Evolutionary conservation across 306 rosid genomes (phyloP), one percentile per base, ranked within the genome.

Genomic region (Vachellia collinsii): DNA sequence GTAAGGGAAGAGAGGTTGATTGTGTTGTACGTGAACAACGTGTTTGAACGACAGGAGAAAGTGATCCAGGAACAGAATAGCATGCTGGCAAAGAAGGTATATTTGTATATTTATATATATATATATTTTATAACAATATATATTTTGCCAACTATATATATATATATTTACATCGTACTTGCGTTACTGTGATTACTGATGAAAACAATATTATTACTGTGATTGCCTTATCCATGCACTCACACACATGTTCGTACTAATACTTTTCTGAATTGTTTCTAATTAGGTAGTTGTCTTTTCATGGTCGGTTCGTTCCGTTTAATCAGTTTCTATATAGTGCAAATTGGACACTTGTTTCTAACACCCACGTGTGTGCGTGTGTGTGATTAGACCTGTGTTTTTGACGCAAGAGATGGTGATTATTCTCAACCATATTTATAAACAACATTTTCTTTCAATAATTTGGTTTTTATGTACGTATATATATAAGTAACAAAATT

Each of bases 31-130:
- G 59, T 17, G 19, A 70, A 20, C 13, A 12, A 6, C 3, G 13
- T 48, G 54, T 48, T 70, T 46, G 69, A 42, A 16, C 66, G 37
- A 59, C 87, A 94, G 97, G 94, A 87, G 83, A 89, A 84, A 79
- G 86, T 85, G 68, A 86, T 91, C 11, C 88, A 83, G 73, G 98
- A 19, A 19, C 61, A 1, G 11, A 53, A 19, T 5, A 17, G 3
- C 19, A 62, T 90, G 82, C 90, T 94, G 22, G 90, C 90, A 54
- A 92, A 92, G 86, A 83, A 92, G 98, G 98, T 92, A 69, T 0
- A 0, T 58, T 3, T 19, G 23, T 47, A 6, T 11, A 0, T 44
- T 0, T 5, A 3, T 11, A 10, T 13, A 11, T 44, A 46, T 16
- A 16, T 46, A 46, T 16, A n/a, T n/a, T n/a, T n/a, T n/a, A n/a